Percentiles rank a stretch among this genome's conserved stretches.
phyloP scores from a whole-genome alignment of 2,329 filamentous ascomycete species.

The Penicillium sp. region DNA sequence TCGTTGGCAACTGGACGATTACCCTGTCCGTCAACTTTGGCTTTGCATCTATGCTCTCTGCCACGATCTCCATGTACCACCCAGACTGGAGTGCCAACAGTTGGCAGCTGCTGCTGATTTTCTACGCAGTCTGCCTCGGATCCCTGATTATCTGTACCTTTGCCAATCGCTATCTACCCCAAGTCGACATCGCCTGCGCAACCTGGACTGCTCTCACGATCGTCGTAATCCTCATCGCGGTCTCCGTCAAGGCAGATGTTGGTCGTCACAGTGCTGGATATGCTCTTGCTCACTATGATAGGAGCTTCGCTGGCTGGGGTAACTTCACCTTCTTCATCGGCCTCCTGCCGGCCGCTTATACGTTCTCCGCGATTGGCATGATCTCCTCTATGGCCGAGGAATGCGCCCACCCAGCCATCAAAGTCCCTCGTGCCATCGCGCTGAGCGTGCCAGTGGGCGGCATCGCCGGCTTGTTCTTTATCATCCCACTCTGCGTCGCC shows the following conservation, averaged over 20 bases:
- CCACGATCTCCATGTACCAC: constrained; percentile 54
- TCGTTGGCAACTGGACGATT: constrained; percentile 23
- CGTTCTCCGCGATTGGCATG: constrained; percentile 61
- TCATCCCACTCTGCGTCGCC: constrained; percentile 54
- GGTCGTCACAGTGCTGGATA: constrained; percentile 54
- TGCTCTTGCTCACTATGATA: constrained; percentile 58
- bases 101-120: constrained; percentile 70
- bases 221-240: constrained; percentile 55
- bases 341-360: constrained; percentile 58
- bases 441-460: constrained; percentile 55
- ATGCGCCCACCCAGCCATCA: constrained; percentile 52
- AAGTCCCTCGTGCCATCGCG: constrained; percentile 53
- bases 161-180: constrained; percentile 64
- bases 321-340: constrained; percentile 63
- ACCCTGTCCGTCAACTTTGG: constrained; percentile 52
- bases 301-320: constrained; percentile 56
- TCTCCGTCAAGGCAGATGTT: constrained; percentile 54
- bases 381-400: constrained; percentile 63
- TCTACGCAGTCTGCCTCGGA: constrained; percentile 64
- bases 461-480: constrained; percentile 55
- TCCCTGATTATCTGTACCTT: constrained; percentile 65
- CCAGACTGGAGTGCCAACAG: constrained; percentile 52
- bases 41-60: constrained; percentile 55
- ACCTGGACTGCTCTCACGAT: constrained; percentile 57
- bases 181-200: constrained; percentile 59